Conservation (phyloP, 495 filamentous ascomycete genomes). For the Chaetomidium leptoderma region DNA sequence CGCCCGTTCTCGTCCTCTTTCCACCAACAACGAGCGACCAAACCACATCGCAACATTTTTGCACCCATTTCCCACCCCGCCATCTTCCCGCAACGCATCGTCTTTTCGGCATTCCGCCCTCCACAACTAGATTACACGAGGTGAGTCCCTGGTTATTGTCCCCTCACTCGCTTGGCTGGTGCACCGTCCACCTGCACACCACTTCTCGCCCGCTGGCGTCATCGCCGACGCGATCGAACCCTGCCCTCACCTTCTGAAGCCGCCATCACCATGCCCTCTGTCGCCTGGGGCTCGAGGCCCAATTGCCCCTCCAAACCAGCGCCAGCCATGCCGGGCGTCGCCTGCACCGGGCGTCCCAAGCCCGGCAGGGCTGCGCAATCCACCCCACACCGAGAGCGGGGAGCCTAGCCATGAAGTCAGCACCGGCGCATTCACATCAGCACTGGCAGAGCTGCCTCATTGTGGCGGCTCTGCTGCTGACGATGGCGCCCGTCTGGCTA, state of each 20-base stretch:
- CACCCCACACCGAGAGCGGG: slow-evolving; percentile 34
- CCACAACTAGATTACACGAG: slow-evolving; percentile 23
- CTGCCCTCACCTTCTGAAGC: slow-evolving; percentile 13
- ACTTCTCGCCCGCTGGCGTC: slow-evolving; percentile 31
- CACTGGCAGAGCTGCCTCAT: slow-evolving; percentile 7
- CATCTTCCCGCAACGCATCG: not conserved
- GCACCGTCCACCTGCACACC: slow-evolving; percentile 17
- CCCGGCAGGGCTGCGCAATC: slow-evolving; percentile 27
- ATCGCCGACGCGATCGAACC: slow-evolving; percentile 33
- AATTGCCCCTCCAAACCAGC: slow-evolving; percentile 18
- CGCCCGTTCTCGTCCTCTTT: slow-evolving; percentile 24
- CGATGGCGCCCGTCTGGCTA: slow-evolving; percentile 2
- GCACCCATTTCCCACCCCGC: slow-evolving; percentile 16
- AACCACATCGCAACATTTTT: slow-evolving; percentile 19
- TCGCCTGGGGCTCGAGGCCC: slow-evolving; percentile 12
- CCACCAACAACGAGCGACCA: slow-evolving; percentile 29
- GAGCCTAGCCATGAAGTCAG: slow-evolving; percentile 32
- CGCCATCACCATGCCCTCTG: slow-evolving; percentile 11
- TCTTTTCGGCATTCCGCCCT: slow-evolving; percentile 6
- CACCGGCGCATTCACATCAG: slow-evolving; percentile 24
- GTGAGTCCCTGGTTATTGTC: slow-evolving; percentile 25
- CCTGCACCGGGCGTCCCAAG: slow-evolving; percentile 11
- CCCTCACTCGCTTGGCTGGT: slow-evolving; percentile 21
- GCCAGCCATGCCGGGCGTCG: slow-evolving; percentile 5
- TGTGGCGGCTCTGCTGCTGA: not conserved